Conservation (phyloP, 768 basidiomycete genomes). For the Leucocoprinus leucothites region DNA sequence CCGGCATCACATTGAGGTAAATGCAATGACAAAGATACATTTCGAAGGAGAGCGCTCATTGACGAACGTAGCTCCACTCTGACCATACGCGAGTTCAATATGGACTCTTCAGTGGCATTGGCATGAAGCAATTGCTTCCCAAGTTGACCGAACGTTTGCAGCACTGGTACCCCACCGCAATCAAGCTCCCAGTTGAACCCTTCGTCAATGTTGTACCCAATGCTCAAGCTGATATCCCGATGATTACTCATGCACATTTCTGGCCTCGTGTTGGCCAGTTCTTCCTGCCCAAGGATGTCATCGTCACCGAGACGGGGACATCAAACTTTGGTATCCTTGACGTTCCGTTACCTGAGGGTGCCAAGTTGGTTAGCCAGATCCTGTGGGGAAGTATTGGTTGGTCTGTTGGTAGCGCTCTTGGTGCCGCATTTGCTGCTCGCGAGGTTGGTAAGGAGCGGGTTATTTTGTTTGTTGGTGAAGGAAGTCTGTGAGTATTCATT, state of each 20-base stretch:
- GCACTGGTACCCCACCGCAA: constrained; percentile 35
- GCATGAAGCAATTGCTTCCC: constrained; percentile 77
- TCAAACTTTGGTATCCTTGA: constrained; percentile 85
- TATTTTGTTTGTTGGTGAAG: constrained; percentile 85
- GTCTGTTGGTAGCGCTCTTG: constrained; percentile 72
- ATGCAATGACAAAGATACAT: not conserved
- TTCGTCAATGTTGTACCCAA: constrained; percentile 41
- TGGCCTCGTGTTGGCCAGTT: constrained; percentile 80
- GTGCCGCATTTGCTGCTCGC: constrained; percentile 76
- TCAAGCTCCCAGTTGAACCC: constrained; percentile 43
- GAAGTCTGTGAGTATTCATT: constrained; percentile 56
- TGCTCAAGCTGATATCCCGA: constrained; percentile 40
- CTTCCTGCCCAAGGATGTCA: constrained; percentile 70
- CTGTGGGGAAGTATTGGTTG: constrained; percentile 94
- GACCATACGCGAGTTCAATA: constrained; percentile 64
- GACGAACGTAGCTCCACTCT: constrained; percentile 61
- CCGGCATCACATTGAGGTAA: constrained; percentile 60
- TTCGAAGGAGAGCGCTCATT: not conserved
- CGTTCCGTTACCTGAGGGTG: constrained; percentile 69
- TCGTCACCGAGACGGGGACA: constrained; percentile 88
- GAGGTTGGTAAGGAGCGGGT: constrained; percentile 62
- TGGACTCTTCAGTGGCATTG: constrained; percentile 60
- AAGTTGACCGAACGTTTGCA: constrained; percentile 58
- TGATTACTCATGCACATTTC: constrained; percentile 76
- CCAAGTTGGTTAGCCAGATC: constrained; percentile 69